Conservation (phyloP, 495 filamentous ascomycete genomes). For the Lasiosphaeria hispida region DNA sequence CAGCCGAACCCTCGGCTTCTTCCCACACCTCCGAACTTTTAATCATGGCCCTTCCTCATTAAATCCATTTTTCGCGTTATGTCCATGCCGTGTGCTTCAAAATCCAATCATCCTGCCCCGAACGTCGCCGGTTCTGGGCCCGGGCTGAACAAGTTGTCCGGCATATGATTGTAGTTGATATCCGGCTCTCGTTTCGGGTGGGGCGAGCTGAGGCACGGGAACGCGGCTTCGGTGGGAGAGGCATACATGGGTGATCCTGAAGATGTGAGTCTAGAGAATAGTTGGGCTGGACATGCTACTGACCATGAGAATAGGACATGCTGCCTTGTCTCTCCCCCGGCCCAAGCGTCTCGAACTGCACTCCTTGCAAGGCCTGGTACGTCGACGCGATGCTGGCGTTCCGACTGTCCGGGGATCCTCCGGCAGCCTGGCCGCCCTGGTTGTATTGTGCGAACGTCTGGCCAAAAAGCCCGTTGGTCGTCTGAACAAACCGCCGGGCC, state of each 20-base stretch:
- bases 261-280: conserved; percentile 3
- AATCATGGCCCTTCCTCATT: too few relatives aligned
- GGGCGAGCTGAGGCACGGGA: conserved; percentile 16
- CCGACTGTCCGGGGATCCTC: conserved; percentile 20
- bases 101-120: neutral
- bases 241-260: conserved; percentile 17
- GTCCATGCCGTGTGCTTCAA: too few relatives aligned
- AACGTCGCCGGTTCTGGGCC: neutral
- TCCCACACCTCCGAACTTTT: too few relatives aligned
- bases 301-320: conserved; percentile 30
- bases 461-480: conserved; percentile 30
- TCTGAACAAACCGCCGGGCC: conserved; percentile 40
- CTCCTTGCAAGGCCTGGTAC: conserved; percentile 17
- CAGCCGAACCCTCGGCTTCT: too few relatives aligned
- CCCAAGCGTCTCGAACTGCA: conserved; percentile 17
- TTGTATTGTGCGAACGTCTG: conserved; percentile 27
- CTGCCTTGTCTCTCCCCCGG: conserved; percentile 22
- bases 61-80: too few relatives aligned
- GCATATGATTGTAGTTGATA: conserved; percentile 32
- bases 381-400: conserved; percentile 24
- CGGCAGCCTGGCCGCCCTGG: neutral
- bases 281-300: conserved; percentile 6
- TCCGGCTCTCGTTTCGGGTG: conserved; percentile 23
- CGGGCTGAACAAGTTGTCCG: conserved; percentile 29
- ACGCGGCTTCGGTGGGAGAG: conserved; percentile 21